Evolutionary conservation across 2,329 filamentous ascomycete species (phyloP).

Genomic region (Cladosporium halotolerans): DNA sequence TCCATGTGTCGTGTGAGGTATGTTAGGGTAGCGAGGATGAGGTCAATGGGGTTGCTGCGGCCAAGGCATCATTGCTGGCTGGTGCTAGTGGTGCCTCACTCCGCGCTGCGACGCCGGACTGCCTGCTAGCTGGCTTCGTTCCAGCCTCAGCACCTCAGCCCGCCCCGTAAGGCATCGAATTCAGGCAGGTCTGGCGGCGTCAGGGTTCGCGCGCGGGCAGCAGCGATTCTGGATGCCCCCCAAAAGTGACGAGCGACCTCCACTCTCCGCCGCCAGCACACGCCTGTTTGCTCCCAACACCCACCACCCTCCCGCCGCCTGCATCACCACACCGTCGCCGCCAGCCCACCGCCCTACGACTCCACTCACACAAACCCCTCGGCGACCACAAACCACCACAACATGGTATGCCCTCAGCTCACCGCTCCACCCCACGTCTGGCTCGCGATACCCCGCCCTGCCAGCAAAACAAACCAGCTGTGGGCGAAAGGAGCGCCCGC

Average conservation of each 20-base stretch:
- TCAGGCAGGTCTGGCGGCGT: neutral
- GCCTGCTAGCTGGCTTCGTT: neutral
- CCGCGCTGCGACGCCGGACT: too few species aligned
- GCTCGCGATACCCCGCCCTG: slow-evolving; percentile 19
- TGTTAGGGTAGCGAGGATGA: too few species aligned
- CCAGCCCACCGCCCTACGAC: neutral
- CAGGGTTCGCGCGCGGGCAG: neutral
- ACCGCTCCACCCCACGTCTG: neutral
- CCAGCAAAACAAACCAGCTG: slow-evolving; percentile 10
- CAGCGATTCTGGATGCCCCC: neutral
- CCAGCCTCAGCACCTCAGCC: neutral
- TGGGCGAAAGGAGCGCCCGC: neutral
- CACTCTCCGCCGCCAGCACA: neutral
- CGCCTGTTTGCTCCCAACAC: slow-evolving; percentile 5
- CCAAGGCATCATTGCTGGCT: neutral
- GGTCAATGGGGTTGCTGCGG: too few species aligned
- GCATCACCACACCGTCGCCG: neutral
- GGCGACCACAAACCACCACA: slow-evolving; percentile 11
- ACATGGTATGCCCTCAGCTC: slow-evolving; percentile 21
- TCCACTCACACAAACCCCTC: neutral
- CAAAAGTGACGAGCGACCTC: neutral
- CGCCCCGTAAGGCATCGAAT: neutral
- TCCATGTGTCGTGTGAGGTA: too few species aligned
- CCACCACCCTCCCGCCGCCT: neutral
- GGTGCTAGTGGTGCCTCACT: neutral